Conservation (phyloP, 1,284 basidiomycete genomes). For the Cryptococcus hybrid region DNA sequence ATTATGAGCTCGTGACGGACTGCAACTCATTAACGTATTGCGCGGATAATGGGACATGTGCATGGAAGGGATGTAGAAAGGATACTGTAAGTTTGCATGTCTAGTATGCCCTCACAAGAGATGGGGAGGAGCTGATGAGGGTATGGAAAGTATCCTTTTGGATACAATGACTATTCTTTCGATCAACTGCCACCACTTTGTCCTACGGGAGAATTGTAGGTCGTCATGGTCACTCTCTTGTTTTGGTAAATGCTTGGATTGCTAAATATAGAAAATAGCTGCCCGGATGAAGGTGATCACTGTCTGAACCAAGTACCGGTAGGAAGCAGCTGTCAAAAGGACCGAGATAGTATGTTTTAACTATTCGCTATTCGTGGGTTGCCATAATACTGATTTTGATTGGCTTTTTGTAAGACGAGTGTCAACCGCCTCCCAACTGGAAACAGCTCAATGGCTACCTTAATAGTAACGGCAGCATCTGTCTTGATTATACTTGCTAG, state of each 20-base stretch:
- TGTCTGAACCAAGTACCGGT: constrained; percentile 65
- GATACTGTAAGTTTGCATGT: constrained; percentile 58
- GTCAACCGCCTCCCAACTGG: constrained; percentile 63
- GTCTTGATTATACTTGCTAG: constrained; percentile 77
- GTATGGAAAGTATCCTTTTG: constrained; percentile 44
- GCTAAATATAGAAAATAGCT: constrained; percentile 55
- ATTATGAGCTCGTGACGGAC: constrained; percentile 72
- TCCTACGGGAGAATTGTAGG: constrained; percentile 51
- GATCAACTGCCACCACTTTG: constrained; percentile 63
- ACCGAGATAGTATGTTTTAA: constrained; percentile 70
- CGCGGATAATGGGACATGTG: constrained; percentile 59
- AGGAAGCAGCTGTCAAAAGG: constrained; percentile 72
- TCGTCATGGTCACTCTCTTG: neutral
- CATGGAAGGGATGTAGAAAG: constrained; percentile 64
- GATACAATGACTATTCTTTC: constrained; percentile 44
- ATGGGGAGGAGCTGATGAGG: constrained; percentile 2
- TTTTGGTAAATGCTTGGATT: neutral
- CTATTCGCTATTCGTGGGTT: neutral
- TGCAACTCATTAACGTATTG: constrained; percentile 72
- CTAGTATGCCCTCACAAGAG: neutral
- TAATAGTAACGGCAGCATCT: constrained; percentile 77
- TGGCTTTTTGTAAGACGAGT: constrained; percentile 62
- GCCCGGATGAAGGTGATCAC: constrained; percentile 75
- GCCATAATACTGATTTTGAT: neutral
- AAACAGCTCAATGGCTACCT: constrained; percentile 63